A percentile compares a stretch with the other conserved stretches of the same genome.
phyloP scores from a whole-genome alignment of 257 asterid species.

The Fraxinus quadrangulata region DNA sequence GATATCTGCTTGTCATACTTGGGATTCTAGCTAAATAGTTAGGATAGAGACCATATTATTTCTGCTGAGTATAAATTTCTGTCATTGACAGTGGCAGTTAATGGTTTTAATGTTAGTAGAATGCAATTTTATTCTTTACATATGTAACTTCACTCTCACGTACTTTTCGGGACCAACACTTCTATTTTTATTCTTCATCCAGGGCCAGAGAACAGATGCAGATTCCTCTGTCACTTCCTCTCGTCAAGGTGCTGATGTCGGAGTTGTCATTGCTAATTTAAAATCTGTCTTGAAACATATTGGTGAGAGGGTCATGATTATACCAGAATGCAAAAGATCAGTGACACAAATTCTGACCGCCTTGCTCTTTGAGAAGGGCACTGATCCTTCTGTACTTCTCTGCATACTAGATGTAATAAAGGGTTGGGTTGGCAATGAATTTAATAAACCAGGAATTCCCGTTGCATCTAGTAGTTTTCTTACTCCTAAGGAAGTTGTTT shows the following conservation, averaged over 20 bases:
- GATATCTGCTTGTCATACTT: slow-evolving; percentile 9
- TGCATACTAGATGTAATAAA: slow-evolving; percentile 83
- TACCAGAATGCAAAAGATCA: slow-evolving; percentile 91
- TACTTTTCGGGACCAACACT: slow-evolving; percentile 19
- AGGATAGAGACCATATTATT: slow-evolving; percentile 17
- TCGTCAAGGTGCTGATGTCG: slow-evolving; percentile 95
- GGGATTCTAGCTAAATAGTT: slow-evolving; percentile 17
- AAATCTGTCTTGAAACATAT: slow-evolving; percentile 82
- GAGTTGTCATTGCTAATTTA: slow-evolving; percentile 75
- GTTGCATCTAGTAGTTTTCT: slow-evolving; percentile 63
- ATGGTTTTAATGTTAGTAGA: slow-evolving; percentile 18
- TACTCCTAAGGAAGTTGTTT: slow-evolving; percentile 81
- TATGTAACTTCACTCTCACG: slow-evolving; percentile 1
- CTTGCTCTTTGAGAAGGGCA: slow-evolving; percentile 87
- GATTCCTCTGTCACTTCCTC: slow-evolving; percentile 95
- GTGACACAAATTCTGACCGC: slow-evolving; percentile 79
- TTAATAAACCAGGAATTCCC: slow-evolving; percentile 76
- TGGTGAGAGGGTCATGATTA: slow-evolving; percentile 81
- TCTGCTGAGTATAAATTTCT: slow-evolving; percentile 17
- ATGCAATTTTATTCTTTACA: slow-evolving; percentile 1
- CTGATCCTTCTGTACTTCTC: slow-evolving; percentile 89
- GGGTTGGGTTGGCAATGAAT: slow-evolving; percentile 91
- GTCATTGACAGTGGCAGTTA: slow-evolving; percentile 10
- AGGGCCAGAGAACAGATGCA: slow-evolving; percentile 90
- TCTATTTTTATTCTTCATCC: slow-evolving; percentile 28